A percentile compares a stretch with the other conserved stretches of the same genome.
Evolutionary conservation across 2,329 filamentous ascomycete genomes (phyloP).

Genomic region (Exserohilum turcica): DNA sequence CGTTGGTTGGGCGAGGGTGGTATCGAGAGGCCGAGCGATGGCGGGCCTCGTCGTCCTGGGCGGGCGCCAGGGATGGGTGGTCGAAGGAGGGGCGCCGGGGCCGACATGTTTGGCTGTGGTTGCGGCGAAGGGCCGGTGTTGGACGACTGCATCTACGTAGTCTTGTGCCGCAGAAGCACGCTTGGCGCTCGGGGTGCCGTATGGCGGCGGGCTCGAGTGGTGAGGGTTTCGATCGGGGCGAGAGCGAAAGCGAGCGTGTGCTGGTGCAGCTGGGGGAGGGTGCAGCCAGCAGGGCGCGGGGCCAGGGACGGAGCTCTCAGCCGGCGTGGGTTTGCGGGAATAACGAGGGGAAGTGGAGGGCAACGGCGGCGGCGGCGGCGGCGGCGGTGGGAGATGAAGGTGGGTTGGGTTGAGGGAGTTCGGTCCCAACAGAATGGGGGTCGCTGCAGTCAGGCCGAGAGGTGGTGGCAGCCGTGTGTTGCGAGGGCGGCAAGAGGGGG

Average conservation of each 20-base stretch:
- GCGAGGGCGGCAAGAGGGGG: not conserved
- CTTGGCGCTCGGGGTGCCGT: not conserved
- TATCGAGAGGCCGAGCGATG: conserved; percentile 85
- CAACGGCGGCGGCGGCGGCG: not conserved
- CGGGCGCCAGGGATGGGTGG: conserved; percentile 75
- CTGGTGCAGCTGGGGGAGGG: not conserved
- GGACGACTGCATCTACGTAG: conserved; percentile 36
- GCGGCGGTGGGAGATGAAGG: conserved; percentile 18
- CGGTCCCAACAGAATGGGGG: conserved; percentile 37
- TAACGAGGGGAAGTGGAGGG: conserved; percentile 22
- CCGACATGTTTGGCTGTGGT: conserved; percentile 64
- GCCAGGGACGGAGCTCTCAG: conserved; percentile 7
- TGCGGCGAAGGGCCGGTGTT: conserved; percentile 28
- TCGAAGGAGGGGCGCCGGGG: conserved; percentile 79
- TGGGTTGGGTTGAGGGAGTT: conserved; percentile 30
- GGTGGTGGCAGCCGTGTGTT: conserved; percentile 28
- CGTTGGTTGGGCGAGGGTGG: conserved; percentile 84
- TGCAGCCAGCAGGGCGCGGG: conserved; percentile 14
- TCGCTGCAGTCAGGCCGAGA: conserved; percentile 40
- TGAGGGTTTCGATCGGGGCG: not conserved
- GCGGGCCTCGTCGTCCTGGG: conserved; percentile 67
- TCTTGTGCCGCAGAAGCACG: not conserved
- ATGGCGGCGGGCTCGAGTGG: conserved; percentile 2
- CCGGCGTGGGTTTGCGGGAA: conserved; percentile 11
- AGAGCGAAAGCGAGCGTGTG: conserved; percentile 3